Base-by-base conservation (phyloP, 495 filamentous ascomycete genomes). In the Cryomyces antarcticus region DNA sequence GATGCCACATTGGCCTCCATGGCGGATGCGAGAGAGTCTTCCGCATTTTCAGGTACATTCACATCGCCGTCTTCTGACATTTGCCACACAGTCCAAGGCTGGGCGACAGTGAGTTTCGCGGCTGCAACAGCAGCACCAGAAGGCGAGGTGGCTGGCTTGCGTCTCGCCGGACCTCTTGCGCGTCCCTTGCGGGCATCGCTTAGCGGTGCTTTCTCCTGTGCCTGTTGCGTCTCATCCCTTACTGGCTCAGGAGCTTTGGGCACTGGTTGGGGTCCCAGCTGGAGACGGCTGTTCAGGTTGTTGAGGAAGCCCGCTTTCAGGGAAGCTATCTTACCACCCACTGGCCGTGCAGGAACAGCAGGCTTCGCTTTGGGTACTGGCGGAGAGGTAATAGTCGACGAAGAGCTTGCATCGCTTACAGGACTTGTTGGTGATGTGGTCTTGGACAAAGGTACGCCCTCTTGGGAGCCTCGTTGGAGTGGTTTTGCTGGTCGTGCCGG, bases 301-400 rank as follows among this genome's bases (percentile, higher is more conserved):
- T 71, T 79, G 64, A 96, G 71, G 61, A 96, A 95, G 4, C 82
- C 85, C 11, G 80, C 79, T 60, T 89, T 83, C 41, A 96, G 55
- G 24, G 86, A 82, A 11, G 86, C 84, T 52, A 97, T 89, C 63
- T 96, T 96, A 37, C 72, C 66, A 4, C 82, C 84, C 36, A 67
- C 65, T 0, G 85, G 84, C 30, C 86, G 72, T 13, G 78, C 74
- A n/a, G 89, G 88, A 7, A 94, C 65, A 0, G 73, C 68, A 3
- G 59, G 59, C 42, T 62, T 62, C 4, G 52, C 35, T 40, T 63
- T 63, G 27, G 54, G 43, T 13, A 43, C 49, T 6, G 58, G 47
- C 4, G 55, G 28, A 5, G 39, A 41, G 6, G 47, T 39, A 0
- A 38, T 36, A 24, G 38, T 39, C 41, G 3, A 42, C 48, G 35